Base-by-base conservation (phyloP, 2,329 filamentous ascomycete genomes). In the Aureobasidium sp. region DNA sequence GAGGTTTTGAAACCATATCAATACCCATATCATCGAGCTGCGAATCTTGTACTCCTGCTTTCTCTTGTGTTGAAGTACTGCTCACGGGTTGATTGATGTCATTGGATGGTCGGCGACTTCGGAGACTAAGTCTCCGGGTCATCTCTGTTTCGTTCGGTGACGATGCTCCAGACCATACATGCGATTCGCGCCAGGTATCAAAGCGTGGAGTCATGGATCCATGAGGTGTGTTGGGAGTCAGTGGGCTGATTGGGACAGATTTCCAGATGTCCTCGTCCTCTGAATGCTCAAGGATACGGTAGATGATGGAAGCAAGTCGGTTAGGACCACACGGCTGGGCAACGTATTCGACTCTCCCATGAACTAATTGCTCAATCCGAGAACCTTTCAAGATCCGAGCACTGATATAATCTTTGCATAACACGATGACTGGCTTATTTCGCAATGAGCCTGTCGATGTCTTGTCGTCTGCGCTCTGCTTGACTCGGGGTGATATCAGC, bases 291-390 rank as follows among this genome's bases (percentile, higher is more conserved):
- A 59, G 34, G 13, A 57, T 45, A 15, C 37, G 53, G 13, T 37
- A 2, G 30, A 57, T 57, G 27, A 58, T 29, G 11, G 48, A 37
- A 15, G 44, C 39, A 6, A 63, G 58, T 29, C 53, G 53, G n/a
- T 59, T 52, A 8, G 62, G 62, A 21, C 62, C 62, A 16, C 48
- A 63, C 9, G 62, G 62, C 29, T 63, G 62, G 13, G 50, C 57
- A 2, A 63, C 41, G 36, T 61, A 63, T 52, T 61, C 62, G 0
- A 63, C 45, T 21, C 54, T 37, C 4, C 37, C 39, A 11, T 8
- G 55, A 10, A 58, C 32, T 6, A 60, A 42, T 25, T 59, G 55
- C 16, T 57, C 48, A 4, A 59, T 49, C 10, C 41, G 48, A 27
- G 41, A 54, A 39, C 27, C 49, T 25, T 21, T 60, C 55, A 42